phyloP scores from a whole-genome alignment of 2,329 filamentous ascomycete genomes.

The Monosporascus sp. region DNA sequence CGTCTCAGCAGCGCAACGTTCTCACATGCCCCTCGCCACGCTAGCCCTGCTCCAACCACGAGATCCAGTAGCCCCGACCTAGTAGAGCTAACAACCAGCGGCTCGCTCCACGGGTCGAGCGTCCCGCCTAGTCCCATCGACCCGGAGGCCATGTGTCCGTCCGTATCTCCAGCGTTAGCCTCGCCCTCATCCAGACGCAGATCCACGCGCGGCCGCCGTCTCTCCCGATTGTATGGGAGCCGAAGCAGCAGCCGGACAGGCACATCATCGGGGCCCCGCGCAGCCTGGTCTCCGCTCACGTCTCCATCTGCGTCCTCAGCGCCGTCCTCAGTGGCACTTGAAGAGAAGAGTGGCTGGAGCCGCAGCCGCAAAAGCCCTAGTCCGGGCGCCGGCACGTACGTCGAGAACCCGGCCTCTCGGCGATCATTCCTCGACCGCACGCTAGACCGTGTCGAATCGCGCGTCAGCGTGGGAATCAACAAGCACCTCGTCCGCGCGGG shows the following conservation, averaged over 20 bases:
- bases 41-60: background rate
- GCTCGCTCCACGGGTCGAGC: background rate
- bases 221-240: too few species aligned
- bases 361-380: conserved; percentile 5
- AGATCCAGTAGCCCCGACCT: background rate
- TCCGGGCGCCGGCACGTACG: conserved; percentile 10
- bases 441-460: conserved; percentile 1
- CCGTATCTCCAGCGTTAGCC: background rate
- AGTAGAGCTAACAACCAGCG: background rate
- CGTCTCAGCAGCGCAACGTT: background rate
- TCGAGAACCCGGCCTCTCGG: conserved; percentile 6
- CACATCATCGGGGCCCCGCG: too few species aligned
- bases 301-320: too few species aligned
- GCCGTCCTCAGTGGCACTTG: too few species aligned
- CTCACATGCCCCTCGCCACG: background rate
- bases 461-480: conserved; percentile 8
- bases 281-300: too few species aligned
- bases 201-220: background rate
- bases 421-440: conserved; percentile 12
- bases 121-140: background rate
- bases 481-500: conserved; percentile 10
- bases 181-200: background rate
- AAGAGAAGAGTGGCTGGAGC: background rate
- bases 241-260: too few species aligned
- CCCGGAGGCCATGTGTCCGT: background rate